Evolutionary conservation across 352 stramenopile species (phyloP).

Genomic region (Phytophthora meadii): DNA sequence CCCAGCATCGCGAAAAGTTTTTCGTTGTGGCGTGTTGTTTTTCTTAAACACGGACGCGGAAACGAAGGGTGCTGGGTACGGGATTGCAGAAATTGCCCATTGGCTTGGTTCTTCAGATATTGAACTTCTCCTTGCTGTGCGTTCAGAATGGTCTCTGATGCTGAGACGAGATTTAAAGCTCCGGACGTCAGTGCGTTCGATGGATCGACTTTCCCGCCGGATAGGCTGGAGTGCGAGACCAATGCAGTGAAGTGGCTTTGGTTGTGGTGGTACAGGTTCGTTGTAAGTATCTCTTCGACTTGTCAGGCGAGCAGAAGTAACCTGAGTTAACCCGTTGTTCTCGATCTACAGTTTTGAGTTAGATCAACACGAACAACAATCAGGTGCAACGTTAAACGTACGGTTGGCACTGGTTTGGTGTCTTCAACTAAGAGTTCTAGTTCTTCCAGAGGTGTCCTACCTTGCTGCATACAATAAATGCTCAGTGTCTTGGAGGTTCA

Average conservation of each 20-base stretch:
- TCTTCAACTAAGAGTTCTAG: slow-evolving; percentile 35
- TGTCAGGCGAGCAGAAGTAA: slow-evolving; percentile 17
- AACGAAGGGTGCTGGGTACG: neutral
- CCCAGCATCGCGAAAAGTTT: slow-evolving; percentile 59
- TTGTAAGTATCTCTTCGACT: slow-evolving; percentile 1
- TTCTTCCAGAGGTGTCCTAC: slow-evolving; percentile 70
- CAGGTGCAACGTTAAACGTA: slow-evolving; percentile 16
- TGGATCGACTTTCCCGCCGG: neutral
- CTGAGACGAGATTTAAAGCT: slow-evolving; percentile 33
- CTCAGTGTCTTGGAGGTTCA: neutral
- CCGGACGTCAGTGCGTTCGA: slow-evolving; percentile 24
- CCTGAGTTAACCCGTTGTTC: slow-evolving; percentile 13
- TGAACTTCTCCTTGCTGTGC: slow-evolving; percentile 12
- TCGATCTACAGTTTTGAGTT: slow-evolving; percentile 7
- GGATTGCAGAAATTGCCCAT: slow-evolving; percentile 14
- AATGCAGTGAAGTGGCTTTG: slow-evolving; percentile 13
- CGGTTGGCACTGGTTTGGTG: slow-evolving; percentile 33
- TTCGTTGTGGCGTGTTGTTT: slow-evolving; percentile 8
- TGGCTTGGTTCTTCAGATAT: slow-evolving; percentile 11
- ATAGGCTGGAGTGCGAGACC: slow-evolving; percentile 11
- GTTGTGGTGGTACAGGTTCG: slow-evolving; percentile 6
- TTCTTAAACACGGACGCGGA: neutral
- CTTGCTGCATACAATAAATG: slow-evolving; percentile 47
- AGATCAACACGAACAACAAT: neutral
- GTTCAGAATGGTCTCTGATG: slow-evolving; percentile 17